Evolutionary conservation across 495 filamentous ascomycete species (phyloP), one percentile per base, ranked within the genome.

Genomic region (Bathelium albidoporum): DNA sequence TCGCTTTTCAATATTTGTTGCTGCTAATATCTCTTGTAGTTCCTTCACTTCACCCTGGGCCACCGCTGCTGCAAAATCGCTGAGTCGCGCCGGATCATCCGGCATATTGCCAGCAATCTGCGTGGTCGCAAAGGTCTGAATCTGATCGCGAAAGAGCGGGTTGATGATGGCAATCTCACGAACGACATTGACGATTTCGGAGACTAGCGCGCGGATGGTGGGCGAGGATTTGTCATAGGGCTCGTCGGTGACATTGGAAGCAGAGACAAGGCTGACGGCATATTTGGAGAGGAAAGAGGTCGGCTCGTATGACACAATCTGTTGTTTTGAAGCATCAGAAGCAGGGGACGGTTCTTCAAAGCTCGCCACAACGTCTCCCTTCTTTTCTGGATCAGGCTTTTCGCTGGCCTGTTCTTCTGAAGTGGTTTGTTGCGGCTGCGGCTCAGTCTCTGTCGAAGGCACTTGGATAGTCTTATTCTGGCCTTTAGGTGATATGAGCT

Each of bases 131-230:
- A 97, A 99, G 1, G 92, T 91, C 0, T 90, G 93, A 41, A 99
- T 96, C 71, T 99, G 94, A 69, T 99, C 95, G 22, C 92, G 84
- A 80, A 99, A 99, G n/a, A 97, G 80, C 53, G 85, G 87, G 74
- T 97, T 99, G 72, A 96, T 80, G 60, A 83, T 86, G 12, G 92
- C 95, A 60, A 99, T 89, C 70, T 97, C 91, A 73, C 96, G 96
- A 81, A 95, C 97, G 7, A 95, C 92, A 71, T 97, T 96, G 68
- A 97, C 90, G 63, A 97, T 97, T 73, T 99, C 95, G 72, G 89
- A 94, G 20, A 91, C 95, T 41, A 97, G 86, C 1, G 95, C 95
- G 53, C 89, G 84, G 62, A 97, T 89, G 24, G 91, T 82, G 18
- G 85, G 85, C 67, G 85, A 91, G 73, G 94, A 95, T 70, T 89